Conservation (phyloP, 805 yeast genomes). For the Candida stauntonica region DNA sequence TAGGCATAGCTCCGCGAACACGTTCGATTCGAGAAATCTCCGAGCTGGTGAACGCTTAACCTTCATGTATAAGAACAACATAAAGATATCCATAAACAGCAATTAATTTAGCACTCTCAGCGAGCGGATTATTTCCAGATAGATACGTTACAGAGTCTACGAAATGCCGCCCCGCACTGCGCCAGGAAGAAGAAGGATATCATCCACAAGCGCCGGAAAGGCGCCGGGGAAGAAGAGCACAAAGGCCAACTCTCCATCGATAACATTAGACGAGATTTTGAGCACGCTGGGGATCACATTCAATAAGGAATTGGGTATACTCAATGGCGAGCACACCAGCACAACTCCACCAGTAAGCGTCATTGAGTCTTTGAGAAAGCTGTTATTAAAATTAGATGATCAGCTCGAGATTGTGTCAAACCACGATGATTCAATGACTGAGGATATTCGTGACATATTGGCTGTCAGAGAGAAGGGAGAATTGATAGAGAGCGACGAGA, state of each 20-base stretch:
- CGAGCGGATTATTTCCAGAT: not conserved
- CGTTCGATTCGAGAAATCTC: too few species aligned
- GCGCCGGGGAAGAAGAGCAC: slow-evolving; percentile 27
- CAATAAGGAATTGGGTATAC: slow-evolving; percentile 54
- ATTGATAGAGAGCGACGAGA: slow-evolving; percentile 1
- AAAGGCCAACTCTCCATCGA: slow-evolving; percentile 34
- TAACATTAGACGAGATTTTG: slow-evolving; percentile 46
- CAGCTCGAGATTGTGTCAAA: slow-evolving; percentile 30
- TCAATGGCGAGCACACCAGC: slow-evolving; percentile 54
- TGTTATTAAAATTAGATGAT: slow-evolving; percentile 40
- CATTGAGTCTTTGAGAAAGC: slow-evolving; percentile 27
- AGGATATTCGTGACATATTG: slow-evolving; percentile 11
- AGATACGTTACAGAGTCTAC: too few species aligned
- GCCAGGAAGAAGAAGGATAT: slow-evolving; percentile 16
- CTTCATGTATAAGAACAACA: too few species aligned
- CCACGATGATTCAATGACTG: slow-evolving; percentile 24
- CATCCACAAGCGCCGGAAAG: slow-evolving; percentile 18
- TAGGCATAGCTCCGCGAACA: too few species aligned
- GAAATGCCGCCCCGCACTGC: slow-evolving; percentile 10
- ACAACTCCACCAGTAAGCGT: slow-evolving; percentile 32
- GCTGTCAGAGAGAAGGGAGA: slow-evolving; percentile 6
- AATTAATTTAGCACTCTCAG: too few species aligned
- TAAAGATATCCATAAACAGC: too few species aligned
- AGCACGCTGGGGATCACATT: slow-evolving; percentile 48
- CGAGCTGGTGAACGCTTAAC: too few species aligned